Conservation (phyloP, 495 filamentous ascomycete genomes). For the Trichoderma asperelloides region DNA sequence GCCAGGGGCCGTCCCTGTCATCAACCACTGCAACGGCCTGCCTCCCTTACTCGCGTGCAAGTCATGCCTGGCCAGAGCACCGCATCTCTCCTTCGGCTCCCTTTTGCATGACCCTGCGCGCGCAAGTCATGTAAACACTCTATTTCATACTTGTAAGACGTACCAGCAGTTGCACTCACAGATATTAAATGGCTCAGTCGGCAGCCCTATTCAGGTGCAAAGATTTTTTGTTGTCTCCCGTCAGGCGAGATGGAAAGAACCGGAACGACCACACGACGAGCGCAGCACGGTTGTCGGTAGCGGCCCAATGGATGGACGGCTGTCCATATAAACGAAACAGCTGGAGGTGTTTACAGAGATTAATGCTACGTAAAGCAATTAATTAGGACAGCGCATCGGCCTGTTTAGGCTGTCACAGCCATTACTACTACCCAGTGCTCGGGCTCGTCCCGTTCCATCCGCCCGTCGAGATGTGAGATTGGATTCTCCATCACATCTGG, state of each 20-base stretch:
- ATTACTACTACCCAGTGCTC: not conserved
- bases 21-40: not conserved
- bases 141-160: not conserved
- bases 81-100: not conserved
- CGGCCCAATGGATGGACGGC: not conserved
- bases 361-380: not conserved
- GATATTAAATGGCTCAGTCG: not conserved
- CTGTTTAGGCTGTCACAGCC: not conserved
- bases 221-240: too few relatives aligned
- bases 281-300: not conserved
- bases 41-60: too few relatives aligned
- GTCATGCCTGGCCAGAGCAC: not conserved
- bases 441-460: conserved; percentile 1
- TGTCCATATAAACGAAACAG: not conserved
- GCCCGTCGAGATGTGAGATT: not conserved
- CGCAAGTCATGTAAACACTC: not conserved
- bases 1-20: conserved; percentile 7
- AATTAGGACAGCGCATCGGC: not conserved
- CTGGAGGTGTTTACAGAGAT: not conserved
- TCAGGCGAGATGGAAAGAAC: not conserved
- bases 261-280: not conserved
- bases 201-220: not conserved
- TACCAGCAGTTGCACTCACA: not conserved
- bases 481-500: not conserved
- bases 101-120: not conserved